Evolutionary conservation across 78 protist genomes (phyloP).

Genomic region (Dictyostelium discoideum): dicty_2.7 NC_007090.3:3140501-3141000

Average conservation of each 20-base stretch:
- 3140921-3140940: background rate
- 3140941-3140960: background rate
- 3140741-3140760: background rate
- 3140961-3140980: background rate
- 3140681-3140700: constrained; percentile 18
- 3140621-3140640: background rate
- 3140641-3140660: background rate
- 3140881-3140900: background rate
- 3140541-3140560: background rate
- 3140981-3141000: background rate
- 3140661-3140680: constrained; percentile 2
- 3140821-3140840: constrained; percentile 22
- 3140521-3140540: background rate
- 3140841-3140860: background rate
- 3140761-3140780: constrained; percentile 17
- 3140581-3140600: background rate
- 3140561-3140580: constrained; percentile 4
- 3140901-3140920: background rate
- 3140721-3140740: background rate
- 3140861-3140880: background rate
- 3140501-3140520: background rate
- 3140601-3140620: background rate
- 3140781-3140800: constrained; percentile 24
- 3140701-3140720: background rate
- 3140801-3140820: constrained; percentile 16